A percentile compares a stretch with the other conserved stretches of the same genome.
phyloP scores from a whole-genome alignment of 441 rosid genomes.

The Hura crepitans region DNA sequence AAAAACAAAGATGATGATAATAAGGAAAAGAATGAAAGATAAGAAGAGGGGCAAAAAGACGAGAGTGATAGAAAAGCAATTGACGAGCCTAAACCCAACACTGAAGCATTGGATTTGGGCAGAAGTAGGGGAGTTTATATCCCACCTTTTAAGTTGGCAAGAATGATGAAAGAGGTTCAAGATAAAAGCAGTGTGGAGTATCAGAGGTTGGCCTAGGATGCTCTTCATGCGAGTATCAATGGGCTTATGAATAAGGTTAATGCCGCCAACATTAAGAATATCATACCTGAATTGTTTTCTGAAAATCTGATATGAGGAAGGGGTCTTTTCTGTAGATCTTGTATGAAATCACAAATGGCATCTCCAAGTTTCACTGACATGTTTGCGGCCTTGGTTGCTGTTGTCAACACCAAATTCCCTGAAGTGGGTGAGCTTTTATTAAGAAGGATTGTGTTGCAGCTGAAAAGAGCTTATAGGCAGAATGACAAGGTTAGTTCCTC shows the following conservation, averaged over 20 bases:
- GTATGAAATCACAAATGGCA: slow-evolving; percentile 97
- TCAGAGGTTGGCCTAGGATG: slow-evolving; percentile 94
- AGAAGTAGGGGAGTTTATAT: slow-evolving; percentile 82
- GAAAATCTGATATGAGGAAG: slow-evolving; percentile 88
- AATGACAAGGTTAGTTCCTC: slow-evolving; percentile 63
- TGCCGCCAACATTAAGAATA: slow-evolving; percentile 80
- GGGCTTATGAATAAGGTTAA: slow-evolving; percentile 87
- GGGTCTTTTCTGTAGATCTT: slow-evolving; percentile 82
- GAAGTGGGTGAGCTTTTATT: slow-evolving; percentile 79
- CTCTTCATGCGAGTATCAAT: slow-evolving; percentile 83
- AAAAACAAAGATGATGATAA: slow-evolving; percentile 19
- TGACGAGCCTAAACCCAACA: slow-evolving; percentile 37
- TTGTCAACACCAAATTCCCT: slow-evolving; percentile 82
- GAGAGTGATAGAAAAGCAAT: slow-evolving; percentile 29
- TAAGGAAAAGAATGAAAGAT: slow-evolving; percentile 4
- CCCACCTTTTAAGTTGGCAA: slow-evolving; percentile 80
- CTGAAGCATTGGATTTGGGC: slow-evolving; percentile 40
- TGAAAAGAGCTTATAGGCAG: slow-evolving; percentile 82
- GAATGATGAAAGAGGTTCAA: slow-evolving; percentile 82
- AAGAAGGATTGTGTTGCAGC: slow-evolving; percentile 85
- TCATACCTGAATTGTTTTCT: slow-evolving; percentile 77
- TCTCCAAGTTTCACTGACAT: slow-evolving; percentile 88
- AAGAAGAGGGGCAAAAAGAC: slow-evolving; percentile 18
- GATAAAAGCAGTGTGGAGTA: slow-evolving; percentile 81
- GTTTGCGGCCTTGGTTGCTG: slow-evolving; percentile 81